Conservation (phyloP, 805 yeast species). For the Candida vartiovaarae region DNA sequence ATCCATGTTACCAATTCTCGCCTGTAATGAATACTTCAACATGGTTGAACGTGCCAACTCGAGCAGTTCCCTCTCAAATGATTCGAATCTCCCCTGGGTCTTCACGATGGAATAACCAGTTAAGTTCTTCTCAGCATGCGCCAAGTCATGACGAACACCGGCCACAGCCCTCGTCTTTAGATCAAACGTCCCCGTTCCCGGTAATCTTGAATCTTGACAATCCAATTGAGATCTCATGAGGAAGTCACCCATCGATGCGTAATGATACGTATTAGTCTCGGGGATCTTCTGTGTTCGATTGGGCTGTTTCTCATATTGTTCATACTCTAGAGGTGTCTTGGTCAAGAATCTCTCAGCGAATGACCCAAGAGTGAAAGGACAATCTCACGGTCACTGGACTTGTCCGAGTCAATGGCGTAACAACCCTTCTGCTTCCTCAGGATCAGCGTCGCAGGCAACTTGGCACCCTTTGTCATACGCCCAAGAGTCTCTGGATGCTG, state of each 20-base stretch:
- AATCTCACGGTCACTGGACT: conserved; percentile 57
- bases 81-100: conserved; percentile 59
- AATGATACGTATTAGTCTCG: conserved; percentile 51
- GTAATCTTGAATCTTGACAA: conserved; percentile 66
- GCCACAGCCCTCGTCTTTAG: conserved; percentile 87
- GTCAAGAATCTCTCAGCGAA: conserved; percentile 73
- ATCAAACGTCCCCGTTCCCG: conserved; percentile 91
- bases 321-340: conserved; percentile 45
- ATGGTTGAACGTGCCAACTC: conserved; percentile 74
- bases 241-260: conserved; percentile 60
- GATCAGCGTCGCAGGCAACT: conserved; percentile 49
- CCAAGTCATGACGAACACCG: conserved; percentile 72
- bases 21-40: conserved; percentile 83
- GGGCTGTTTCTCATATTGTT: conserved; percentile 20
- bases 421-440: conserved; percentile 36
- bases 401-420: conserved; percentile 67
- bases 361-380: conserved; percentile 72
- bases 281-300: conserved; percentile 4
- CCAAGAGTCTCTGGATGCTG: conserved; percentile 32
- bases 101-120: conserved; percentile 63
- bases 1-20: conserved; percentile 93
- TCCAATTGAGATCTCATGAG: conserved; percentile 88
- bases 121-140: conserved; percentile 34
- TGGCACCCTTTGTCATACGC: conserved; percentile 37
- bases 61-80: conserved; percentile 72